phyloP scores from a whole-genome alignment of 768 basidiomycete genomes.

The Trametes cubensis region DNA sequence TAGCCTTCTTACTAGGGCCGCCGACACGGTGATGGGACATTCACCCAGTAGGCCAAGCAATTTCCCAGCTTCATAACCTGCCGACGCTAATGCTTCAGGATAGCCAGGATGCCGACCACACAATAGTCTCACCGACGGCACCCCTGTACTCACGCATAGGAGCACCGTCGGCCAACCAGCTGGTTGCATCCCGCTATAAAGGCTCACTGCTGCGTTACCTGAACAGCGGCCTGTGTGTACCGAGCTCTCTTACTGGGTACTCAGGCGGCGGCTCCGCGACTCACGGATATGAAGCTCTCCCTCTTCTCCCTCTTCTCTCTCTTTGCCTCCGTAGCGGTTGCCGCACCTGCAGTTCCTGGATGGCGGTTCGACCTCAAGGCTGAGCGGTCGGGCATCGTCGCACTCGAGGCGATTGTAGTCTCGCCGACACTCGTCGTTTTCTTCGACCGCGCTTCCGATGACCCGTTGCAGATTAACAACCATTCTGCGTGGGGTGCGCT shows the following conservation, averaged over 20 bases:
- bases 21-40: conserved; percentile 14
- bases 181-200: conserved; percentile 6
- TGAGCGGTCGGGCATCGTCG: conserved; percentile 73
- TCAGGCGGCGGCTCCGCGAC: not conserved
- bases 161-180: conserved; percentile 4
- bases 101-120: conserved; percentile 11
- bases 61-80: conserved; percentile 2
- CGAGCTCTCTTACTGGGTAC: not conserved
- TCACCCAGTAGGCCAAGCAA: not conserved
- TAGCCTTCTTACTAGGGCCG: not conserved
- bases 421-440: conserved; percentile 73
- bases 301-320: conserved; percentile 3
- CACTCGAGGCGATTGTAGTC: conserved; percentile 75
- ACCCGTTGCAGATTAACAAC: conserved; percentile 69
- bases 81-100: not conserved
- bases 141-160: conserved; percentile 2
- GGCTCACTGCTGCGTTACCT: conserved; percentile 2
- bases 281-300: conserved; percentile 10
- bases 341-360: conserved; percentile 19
- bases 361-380: conserved; percentile 44
- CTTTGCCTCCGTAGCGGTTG: not conserved
- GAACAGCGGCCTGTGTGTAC: conserved; percentile 7
- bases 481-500: conserved; percentile 84
- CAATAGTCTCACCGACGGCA: conserved; percentile 10
- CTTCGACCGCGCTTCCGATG: conserved; percentile 85